Evolutionary conservation across 495 filamentous ascomycete genomes (phyloP), one percentile per base, ranked within the genome.

Genomic region (Tirmania nivea): DNA sequence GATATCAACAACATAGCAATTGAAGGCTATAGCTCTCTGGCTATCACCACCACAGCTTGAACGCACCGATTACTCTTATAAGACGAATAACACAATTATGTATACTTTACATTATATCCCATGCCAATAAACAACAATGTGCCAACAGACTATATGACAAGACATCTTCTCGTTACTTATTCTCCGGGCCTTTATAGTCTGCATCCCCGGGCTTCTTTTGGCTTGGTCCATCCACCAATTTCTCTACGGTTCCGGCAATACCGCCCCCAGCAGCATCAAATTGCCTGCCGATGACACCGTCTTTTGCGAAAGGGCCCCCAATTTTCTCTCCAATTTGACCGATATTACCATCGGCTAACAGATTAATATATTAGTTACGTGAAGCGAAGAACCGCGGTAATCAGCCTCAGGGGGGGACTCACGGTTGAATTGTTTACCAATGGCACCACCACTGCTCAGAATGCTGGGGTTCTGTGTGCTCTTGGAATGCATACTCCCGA

Each of bases 281-380:
- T 58, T 73, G 72, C 35, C 63, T 68, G 25, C 73, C 74, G 49
- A 76, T 66, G 19, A 59, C 47, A 9, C 73, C 71, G 10, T 70
- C 67, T 52, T 69, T 70, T 36, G 57, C 69, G 48, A 78, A 65
- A 0, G 74, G 73, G 0, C 76, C 77, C n/a, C 76, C 74, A 8
- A 79, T 54, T 36, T 63, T 69, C 51, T 79, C 65, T 7, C 69
- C 72, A 7, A 67, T 67, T 34, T 71, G 68, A 14, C 76, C 73
- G 35, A 79, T 66, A 0, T 66, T 63, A 21, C 77, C 74, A 12
- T 76, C 68, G 11, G 70, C 61, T 62, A 16, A 10, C 8, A 16
- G 31, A 48, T 16, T 14, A 21, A 8, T 5, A n/a, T 7, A 48
- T 35, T 21, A 20, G 49, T 14, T 14, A 10, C 17, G 11, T 20